Percentiles rank a stretch among this genome's conserved stretches.
Evolutionary conservation across 1,284 basidiomycete genomes (phyloP).

Genomic region (Lentinus polychrous): DNA sequence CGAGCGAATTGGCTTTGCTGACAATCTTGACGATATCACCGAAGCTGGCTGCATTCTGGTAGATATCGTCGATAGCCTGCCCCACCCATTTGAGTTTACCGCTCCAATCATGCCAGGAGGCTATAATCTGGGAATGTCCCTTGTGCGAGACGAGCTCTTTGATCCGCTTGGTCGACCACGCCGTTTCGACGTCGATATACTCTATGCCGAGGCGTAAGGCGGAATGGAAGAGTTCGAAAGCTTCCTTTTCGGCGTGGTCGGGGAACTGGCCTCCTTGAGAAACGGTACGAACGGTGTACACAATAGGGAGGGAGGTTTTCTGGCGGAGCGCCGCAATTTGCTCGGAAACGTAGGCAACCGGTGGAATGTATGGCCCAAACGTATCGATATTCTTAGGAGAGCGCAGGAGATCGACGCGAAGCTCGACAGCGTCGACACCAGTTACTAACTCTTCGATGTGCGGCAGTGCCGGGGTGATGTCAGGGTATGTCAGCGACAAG

Average conservation of each 20-base stretch:
- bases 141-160: constrained; percentile 57
- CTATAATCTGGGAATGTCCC: constrained; percentile 76
- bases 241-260: constrained; percentile 67
- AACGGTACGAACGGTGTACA: constrained; percentile 87
- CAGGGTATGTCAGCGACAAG: constrained; percentile 88
- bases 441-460: constrained; percentile 68
- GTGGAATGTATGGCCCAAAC: constrained; percentile 54
- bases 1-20: constrained; percentile 68
- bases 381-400: constrained; percentile 40
- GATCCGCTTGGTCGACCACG: constrained; percentile 62
- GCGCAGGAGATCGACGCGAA: constrained; percentile 87
- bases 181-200: constrained; percentile 90
- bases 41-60: constrained; percentile 53
- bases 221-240: constrained; percentile 73
- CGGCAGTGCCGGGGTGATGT: constrained; percentile 67
- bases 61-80: constrained; percentile 60
- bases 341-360: constrained; percentile 67
- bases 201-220: constrained; percentile 85
- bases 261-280: constrained; percentile 93
- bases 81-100: constrained; percentile 83
- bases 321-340: constrained; percentile 82
- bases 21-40: constrained; percentile 95
- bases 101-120: constrained; percentile 93
- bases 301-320: constrained; percentile 76
- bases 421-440: constrained; percentile 91